Evolutionary conservation across 2,329 filamentous ascomycete genomes (phyloP).

Genomic region (Aspergillus sp.): DNA sequence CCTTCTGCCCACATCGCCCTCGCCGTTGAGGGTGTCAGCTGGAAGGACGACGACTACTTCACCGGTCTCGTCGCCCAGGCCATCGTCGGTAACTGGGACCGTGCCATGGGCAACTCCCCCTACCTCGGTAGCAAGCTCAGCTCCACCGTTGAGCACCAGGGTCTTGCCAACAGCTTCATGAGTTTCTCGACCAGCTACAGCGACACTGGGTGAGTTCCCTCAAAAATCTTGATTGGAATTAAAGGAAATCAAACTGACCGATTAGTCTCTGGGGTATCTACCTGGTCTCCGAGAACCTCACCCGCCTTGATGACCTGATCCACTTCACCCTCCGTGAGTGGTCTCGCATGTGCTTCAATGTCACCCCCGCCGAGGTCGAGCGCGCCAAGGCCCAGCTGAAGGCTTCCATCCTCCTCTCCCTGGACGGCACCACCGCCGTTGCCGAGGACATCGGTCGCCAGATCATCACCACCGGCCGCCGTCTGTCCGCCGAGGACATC

Average conservation of each 20-base stretch:
- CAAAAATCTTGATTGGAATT: too few species aligned
- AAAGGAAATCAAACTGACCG: not conserved
- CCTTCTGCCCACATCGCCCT: conserved; percentile 97
- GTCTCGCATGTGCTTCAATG: conserved; percentile 88
- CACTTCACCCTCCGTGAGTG: conserved; percentile 99
- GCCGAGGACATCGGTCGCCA: conserved; percentile 98
- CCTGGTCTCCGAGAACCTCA: conserved; percentile 86
- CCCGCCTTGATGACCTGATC: conserved; percentile 87
- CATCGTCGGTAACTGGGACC: conserved; percentile 99
- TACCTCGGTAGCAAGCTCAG: conserved; percentile 99
- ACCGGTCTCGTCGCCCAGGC: conserved; percentile 96
- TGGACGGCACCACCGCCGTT: conserved; percentile 95
- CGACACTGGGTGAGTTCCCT: conserved; percentile 79
- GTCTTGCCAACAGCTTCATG: conserved; percentile 99
- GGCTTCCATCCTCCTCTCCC: conserved; percentile 93
- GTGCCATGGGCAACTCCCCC: conserved; percentile 94
- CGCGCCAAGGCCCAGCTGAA: conserved; percentile 99
- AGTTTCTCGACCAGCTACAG: conserved; percentile 99
- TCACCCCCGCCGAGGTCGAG: conserved; percentile 88
- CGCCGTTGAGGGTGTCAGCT: conserved; percentile 98
- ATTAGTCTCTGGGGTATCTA: conserved; percentile 98
- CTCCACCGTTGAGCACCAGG: conserved; percentile 88
- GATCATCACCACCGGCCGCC: conserved; percentile 93
- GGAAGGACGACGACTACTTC: conserved; percentile 99
- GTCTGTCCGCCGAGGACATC: conserved; percentile 88